phyloP scores from a whole-genome alignment of 108 stramenopile genomes.

The Stephanodiscus minutulus region DNA sequence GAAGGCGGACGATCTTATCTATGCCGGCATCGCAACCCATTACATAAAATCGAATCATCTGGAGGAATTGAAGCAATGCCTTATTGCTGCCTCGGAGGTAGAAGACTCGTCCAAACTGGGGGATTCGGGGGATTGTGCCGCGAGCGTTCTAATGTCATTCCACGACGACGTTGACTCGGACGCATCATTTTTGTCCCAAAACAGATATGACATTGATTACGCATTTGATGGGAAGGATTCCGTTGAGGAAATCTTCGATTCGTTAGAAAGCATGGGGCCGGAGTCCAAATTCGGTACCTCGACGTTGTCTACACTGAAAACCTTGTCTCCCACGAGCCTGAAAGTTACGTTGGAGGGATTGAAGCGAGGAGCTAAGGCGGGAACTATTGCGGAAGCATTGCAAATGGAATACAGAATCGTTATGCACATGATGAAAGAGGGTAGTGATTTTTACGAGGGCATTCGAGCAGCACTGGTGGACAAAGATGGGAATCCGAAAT shows the following conservation, averaged over 20 bases:
- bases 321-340: constrained; percentile 81
- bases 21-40: constrained; percentile 95
- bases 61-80: constrained; percentile 54
- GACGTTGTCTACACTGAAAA: constrained; percentile 64
- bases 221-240: constrained; percentile 55
- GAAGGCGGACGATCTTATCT: constrained; percentile 78
- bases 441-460: constrained; percentile 94
- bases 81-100: constrained; percentile 52
- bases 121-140: constrained; percentile 34
- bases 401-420: constrained; percentile 87
- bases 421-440: constrained; percentile 58
- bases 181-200: constrained; percentile 46
- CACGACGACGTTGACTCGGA: constrained; percentile 57
- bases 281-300: constrained; percentile 57
- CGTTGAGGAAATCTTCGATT: constrained; percentile 59
- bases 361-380: constrained; percentile 50
- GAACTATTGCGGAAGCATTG: constrained; percentile 61
- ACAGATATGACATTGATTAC: constrained; percentile 56
- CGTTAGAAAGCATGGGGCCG: constrained; percentile 47
- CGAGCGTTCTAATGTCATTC: constrained; percentile 54
- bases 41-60: constrained; percentile 77
- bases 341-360: constrained; percentile 81
- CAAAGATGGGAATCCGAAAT: constrained; percentile 85
- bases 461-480: constrained; percentile 96
- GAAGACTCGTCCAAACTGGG: constrained; percentile 17